Percentiles rank a stretch among this genome's conserved stretches.
Conservation (phyloP, 2,329 filamentous ascomycete genomes). For the Monosporascus sp. region DNA sequence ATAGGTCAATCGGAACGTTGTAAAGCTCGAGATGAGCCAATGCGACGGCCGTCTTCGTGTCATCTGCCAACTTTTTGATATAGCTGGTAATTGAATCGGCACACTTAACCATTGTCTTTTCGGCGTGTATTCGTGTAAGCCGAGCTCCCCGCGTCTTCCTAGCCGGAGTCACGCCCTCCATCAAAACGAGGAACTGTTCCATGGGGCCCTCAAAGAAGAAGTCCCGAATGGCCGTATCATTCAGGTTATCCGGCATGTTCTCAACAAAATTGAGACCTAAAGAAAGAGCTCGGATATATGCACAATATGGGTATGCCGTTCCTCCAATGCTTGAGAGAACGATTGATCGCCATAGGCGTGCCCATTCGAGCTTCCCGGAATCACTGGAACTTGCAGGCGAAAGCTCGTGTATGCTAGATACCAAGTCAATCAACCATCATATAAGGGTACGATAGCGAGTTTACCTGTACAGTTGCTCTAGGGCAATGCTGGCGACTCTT, state of each 20-base stretch:
- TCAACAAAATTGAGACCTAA: slow-evolving; percentile 52
- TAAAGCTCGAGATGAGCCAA: slow-evolving; percentile 55
- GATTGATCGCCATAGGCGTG: slow-evolving; percentile 62
- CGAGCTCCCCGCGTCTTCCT: slow-evolving; percentile 12
- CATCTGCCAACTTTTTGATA: slow-evolving; percentile 31
- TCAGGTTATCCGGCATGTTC: slow-evolving; percentile 48
- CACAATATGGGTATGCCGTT: slow-evolving; percentile 64
- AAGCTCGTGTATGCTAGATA: slow-evolving; percentile 39
- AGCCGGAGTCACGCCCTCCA: slow-evolving; percentile 9
- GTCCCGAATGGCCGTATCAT: slow-evolving; percentile 20
- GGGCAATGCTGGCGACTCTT: slow-evolving; percentile 50
- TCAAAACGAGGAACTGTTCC: slow-evolving; percentile 26
- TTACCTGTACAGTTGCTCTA: slow-evolving; percentile 60
- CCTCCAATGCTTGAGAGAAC: slow-evolving; percentile 57
- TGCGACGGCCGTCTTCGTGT: slow-evolving; percentile 39
- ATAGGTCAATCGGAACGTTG: slow-evolving; percentile 39
- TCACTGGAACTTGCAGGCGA: slow-evolving; percentile 38
- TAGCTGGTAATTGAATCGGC: slow-evolving; percentile 51
- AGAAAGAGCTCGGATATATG: slow-evolving; percentile 60
- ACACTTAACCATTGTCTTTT: slow-evolving; percentile 40
- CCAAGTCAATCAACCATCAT: slow-evolving; percentile 12
- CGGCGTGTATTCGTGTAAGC: slow-evolving; percentile 25
- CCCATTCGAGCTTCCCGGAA: slow-evolving; percentile 45
- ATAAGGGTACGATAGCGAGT: slow-evolving; percentile 3
- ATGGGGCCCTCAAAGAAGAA: slow-evolving; percentile 37